These are phyloP conservation scores for Hericium erinaceus DNA, from an alignment of 768 basidiomycete genomes.

Conservation along the genomic window DNA sequence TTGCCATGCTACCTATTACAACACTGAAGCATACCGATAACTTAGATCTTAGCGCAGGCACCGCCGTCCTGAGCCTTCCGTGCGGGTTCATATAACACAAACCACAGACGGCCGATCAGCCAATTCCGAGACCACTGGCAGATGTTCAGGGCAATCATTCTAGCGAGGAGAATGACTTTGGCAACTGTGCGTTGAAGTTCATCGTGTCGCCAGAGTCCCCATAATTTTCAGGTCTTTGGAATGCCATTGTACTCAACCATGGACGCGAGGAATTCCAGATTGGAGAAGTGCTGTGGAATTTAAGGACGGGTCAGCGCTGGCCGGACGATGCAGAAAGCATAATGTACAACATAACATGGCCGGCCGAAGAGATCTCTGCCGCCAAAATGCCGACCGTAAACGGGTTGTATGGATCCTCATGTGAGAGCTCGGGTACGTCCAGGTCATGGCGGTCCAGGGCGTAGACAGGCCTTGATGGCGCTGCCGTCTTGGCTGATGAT, in stretches of 20 bases:
- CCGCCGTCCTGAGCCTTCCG: too few species aligned
- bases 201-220: background rate
- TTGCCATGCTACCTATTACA: too few species aligned
- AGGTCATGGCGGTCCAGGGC: conserved; percentile 2
- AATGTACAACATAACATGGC: background rate
- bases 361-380: background rate
- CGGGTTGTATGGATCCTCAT: conserved; percentile 7
- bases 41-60: too few species aligned
- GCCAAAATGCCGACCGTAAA: conserved; percentile 8
- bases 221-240: background rate
- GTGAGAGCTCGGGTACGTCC: conserved; percentile 9
- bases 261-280: too few species aligned
- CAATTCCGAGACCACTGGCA: too few species aligned
- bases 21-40: too few species aligned
- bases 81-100: too few species aligned
- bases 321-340: background rate
- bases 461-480: background rate
- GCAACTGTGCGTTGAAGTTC: background rate
- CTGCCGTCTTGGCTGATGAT: background rate
- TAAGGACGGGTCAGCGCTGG: background rate
- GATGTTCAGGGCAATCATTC: too few species aligned
- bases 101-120: too few species aligned
- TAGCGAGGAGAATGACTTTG: too few species aligned
- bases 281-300: too few species aligned
- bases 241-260: background rate